phyloP scores from a whole-genome alignment of 2,329 filamentous ascomycete species.

The Fusarium dlaminii region DNA sequence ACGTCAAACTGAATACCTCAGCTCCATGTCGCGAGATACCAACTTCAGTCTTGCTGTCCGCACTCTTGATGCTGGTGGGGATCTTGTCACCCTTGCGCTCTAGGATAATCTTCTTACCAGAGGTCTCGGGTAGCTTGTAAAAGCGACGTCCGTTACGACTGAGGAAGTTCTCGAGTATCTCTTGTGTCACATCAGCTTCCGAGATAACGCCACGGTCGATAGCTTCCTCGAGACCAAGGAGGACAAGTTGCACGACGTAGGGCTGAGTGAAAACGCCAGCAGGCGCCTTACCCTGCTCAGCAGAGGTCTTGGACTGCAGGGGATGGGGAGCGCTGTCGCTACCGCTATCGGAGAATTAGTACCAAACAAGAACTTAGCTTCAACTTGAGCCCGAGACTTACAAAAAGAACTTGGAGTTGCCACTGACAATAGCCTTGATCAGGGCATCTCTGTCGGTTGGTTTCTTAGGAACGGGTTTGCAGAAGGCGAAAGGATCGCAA shows the following conservation, averaged over 20 bases:
- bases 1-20: conserved; percentile 54
- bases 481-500: conserved; percentile 72
- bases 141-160: conserved; percentile 63
- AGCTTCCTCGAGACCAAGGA: conserved; percentile 69
- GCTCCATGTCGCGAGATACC: conserved; percentile 55
- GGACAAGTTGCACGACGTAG: conserved; percentile 71
- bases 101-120: conserved; percentile 46
- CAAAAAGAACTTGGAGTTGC: conserved; percentile 78
- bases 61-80: conserved; percentile 50
- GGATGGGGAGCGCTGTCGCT: conserved; percentile 74
- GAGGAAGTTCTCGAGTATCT: conserved; percentile 64
- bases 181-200: conserved; percentile 63
- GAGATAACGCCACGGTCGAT: conserved; percentile 62
- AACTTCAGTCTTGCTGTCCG: conserved; percentile 53
- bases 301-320: conserved; percentile 63
- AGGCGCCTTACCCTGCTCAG: conserved; percentile 62
- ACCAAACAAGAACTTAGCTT: neutral
- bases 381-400: conserved; percentile 43
- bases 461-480: conserved; percentile 79
- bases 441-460: conserved; percentile 78
- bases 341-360: conserved; percentile 46
- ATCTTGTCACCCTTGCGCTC: conserved; percentile 56
- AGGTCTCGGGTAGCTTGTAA: conserved; percentile 54
- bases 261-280: conserved; percentile 86
- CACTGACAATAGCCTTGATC: conserved; percentile 68